These are phyloP conservation scores for Toxoplasma gondii DNA, from an alignment of 169 alveolate genomes.

Conservation along the genomic window DNA sequence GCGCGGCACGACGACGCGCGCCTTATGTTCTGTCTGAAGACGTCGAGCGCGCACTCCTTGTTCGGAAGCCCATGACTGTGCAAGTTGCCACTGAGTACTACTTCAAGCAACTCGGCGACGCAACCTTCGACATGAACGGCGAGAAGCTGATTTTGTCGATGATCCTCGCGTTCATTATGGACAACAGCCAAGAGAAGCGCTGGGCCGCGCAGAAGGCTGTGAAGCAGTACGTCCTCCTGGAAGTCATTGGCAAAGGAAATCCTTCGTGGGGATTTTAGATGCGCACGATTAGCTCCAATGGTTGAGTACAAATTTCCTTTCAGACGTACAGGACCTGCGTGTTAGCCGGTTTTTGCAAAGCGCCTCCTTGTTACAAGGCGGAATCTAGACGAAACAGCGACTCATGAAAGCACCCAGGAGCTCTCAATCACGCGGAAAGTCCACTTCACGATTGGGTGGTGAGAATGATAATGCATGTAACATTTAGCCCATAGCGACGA, in stretches of 20 bases:
- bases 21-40: neutral
- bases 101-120: neutral
- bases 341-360: no score
- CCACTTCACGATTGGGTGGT: no score
- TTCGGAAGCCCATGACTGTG: neutral
- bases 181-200: neutral
- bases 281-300: neutral
- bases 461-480: no score
- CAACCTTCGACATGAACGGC: neutral
- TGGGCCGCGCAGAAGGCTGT: neutral
- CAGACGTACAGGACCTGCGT: no score
- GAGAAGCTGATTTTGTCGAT: neutral
- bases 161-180: neutral
- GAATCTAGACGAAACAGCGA: no score
- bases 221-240: neutral
- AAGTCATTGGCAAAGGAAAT: neutral
- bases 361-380: no score
- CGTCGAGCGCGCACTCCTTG: constrained; percentile 1
- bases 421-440: no score
- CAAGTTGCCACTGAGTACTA: neutral
- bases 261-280: neutral
- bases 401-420: no score
- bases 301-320: neutral
- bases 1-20: neutral
- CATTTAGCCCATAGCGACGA: no score